phyloP scores from a whole-genome alignment of 805 yeast genomes.

The Peterozyma toletana region DNA sequence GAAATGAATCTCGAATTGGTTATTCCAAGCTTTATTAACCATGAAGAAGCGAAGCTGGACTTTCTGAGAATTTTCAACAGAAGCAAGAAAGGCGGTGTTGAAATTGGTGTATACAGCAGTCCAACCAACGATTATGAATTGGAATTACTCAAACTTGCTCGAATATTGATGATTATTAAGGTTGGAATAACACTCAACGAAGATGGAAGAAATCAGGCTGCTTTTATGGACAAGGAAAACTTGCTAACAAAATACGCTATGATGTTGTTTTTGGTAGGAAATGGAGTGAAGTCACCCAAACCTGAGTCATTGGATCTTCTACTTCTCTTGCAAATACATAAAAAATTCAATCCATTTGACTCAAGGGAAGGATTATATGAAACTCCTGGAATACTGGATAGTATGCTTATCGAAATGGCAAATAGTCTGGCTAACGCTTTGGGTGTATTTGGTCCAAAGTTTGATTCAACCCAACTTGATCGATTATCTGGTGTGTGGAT shows the following conservation, averaged over 20 bases:
- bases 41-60: conserved; percentile 1
- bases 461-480: too few species aligned
- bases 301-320: background rate
- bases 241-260: conserved; percentile 1
- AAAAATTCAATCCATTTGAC: conserved; percentile 4
- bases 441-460: too few species aligned
- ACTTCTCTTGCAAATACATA: background rate
- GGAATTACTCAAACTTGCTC: conserved; percentile 4
- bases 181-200: conserved; percentile 4
- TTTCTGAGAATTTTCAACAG: conserved; percentile 4
- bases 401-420: too few species aligned
- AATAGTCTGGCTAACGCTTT: too few species aligned
- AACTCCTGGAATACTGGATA: too few species aligned
- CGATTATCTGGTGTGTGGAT: too few species aligned
- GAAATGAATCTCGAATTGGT: background rate
- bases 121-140: background rate
- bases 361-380: background rate
- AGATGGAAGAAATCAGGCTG: background rate
- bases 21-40: background rate
- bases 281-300: background rate
- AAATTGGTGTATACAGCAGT: conserved; percentile 2
- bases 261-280: conserved; percentile 2
- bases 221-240: conserved; percentile 1
- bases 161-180: conserved; percentile 4
- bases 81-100: conserved; percentile 7